Evolutionary conservation across 2,329 filamentous ascomycete genomes (phyloP).

Genomic region (Cladosporium austrohemisphaericum): DNA sequence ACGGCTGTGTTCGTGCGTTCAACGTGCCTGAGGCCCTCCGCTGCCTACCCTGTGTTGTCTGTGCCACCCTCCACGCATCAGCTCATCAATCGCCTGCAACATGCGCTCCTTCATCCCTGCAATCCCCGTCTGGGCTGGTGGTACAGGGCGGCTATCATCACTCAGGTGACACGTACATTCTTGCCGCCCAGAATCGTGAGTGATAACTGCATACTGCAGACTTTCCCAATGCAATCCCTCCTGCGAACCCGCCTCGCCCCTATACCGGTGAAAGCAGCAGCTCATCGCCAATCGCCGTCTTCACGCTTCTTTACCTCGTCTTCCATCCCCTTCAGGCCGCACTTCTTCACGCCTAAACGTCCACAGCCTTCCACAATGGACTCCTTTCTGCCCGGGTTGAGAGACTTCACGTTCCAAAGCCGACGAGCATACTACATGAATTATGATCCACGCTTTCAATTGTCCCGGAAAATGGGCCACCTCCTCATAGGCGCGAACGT

Average conservation of each 20-base stretch:
- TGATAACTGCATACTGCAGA: too few relatives aligned
- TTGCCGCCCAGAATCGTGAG: too few relatives aligned
- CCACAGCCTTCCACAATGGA: neutral
- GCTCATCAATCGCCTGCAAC: neutral
- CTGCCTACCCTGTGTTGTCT: neutral
- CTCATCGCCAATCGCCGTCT: neutral
- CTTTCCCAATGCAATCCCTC: slow-evolving; percentile 1
- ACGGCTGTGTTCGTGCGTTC: too few relatives aligned
- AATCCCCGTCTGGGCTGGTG: too few relatives aligned
- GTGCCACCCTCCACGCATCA: neutral
- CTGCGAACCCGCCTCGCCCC: neutral
- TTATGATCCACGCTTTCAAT: neutral
- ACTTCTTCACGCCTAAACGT: neutral
- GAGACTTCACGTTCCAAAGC: too few relatives aligned
- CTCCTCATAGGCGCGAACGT: slow-evolving; percentile 39
- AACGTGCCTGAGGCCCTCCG: neutral
- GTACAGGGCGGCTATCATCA: too few relatives aligned
- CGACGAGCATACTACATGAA: too few relatives aligned
- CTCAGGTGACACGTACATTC: too few relatives aligned
- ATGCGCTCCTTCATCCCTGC: too few relatives aligned
- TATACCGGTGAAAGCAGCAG: too few relatives aligned
- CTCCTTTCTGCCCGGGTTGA: too few relatives aligned
- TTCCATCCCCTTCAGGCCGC: neutral
- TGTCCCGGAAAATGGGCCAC: neutral
- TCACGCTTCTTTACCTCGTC: slow-evolving; percentile 1